Conservation (phyloP, 2,329 filamentous ascomycete genomes). For the Sporothrix dimorphospora region DNA sequence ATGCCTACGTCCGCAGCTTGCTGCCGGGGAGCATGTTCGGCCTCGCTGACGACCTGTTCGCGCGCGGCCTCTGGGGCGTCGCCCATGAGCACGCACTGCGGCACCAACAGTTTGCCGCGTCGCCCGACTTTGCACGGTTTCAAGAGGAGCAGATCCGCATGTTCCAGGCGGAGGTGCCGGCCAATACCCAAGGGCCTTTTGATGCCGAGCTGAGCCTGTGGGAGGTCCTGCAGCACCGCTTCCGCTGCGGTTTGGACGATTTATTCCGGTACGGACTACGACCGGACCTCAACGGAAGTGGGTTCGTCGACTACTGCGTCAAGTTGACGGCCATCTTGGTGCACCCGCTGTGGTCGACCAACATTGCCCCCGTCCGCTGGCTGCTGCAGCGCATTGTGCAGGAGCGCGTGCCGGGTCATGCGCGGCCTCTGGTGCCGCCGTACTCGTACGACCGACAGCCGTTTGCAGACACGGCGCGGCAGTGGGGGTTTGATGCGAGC, state of each 20-base stretch:
- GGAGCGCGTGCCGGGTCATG: slow-evolving; percentile 30
- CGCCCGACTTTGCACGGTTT: slow-evolving; percentile 16
- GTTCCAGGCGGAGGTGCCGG: background rate
- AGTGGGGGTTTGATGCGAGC: slow-evolving; percentile 26
- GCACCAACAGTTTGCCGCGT: background rate
- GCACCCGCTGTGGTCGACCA: slow-evolving; percentile 31
- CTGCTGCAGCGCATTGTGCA: slow-evolving; percentile 32
- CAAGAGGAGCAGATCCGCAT: background rate
- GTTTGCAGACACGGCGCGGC: slow-evolving; percentile 27
- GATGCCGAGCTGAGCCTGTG: slow-evolving; percentile 31
- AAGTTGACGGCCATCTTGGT: slow-evolving; percentile 30
- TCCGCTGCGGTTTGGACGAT: slow-evolving; percentile 31
- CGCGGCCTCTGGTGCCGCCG: slow-evolving; percentile 29
- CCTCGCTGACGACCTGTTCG: slow-evolving; percentile 26
- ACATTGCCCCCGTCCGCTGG: slow-evolving; percentile 30
- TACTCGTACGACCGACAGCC: slow-evolving; percentile 26
- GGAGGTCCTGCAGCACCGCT: slow-evolving; percentile 31
- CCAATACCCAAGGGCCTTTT: background rate
- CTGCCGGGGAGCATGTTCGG: slow-evolving; percentile 31
- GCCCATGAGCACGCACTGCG: slow-evolving; percentile 23
- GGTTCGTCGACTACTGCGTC: slow-evolving; percentile 20
- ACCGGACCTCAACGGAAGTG: slow-evolving; percentile 1
- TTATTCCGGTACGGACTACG: slow-evolving; percentile 34
- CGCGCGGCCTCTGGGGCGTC: slow-evolving; percentile 29
- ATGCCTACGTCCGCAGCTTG: slow-evolving; percentile 24